Evolutionary conservation across 2,329 filamentous ascomycete species (phyloP), one percentile per base, ranked within the genome.

Genomic region (Phaeosphaeria sp.): DNA sequence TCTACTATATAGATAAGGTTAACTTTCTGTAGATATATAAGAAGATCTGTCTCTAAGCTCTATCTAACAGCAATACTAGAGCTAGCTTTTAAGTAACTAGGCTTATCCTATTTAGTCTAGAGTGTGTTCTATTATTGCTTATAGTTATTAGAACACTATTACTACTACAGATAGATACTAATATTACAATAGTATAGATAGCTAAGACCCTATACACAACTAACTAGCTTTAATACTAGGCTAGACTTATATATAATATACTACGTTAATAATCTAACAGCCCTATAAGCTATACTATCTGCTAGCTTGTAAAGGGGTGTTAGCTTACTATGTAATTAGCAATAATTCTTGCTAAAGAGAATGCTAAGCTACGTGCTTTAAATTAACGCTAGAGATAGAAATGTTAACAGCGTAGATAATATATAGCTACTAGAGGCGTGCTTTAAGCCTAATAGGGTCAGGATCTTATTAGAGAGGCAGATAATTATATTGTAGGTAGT

Each of bases 371-470:
- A 27, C 25, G 25, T 27, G 25, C 25, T 27, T 27, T 27, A 27
- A 27, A 27, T 27, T 27, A 27, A 4, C 9, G 9, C 25, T 27
- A 27, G 25, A 27, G 44, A 39, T 44, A 25, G 17, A 58, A 55
- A 42, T 18, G 46, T 23, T n/a, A 58, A 36, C 22, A 51, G 33
- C 52, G 46, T 36, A 39, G 22, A 51, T 50, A 53, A 50, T 60
- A 60, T 60, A 54, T 60, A 50, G 55, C 59, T 43, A 22, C 15
- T n/a, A 39, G 49, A 61, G 55, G 50, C 13, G 52, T 47, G 48
- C 43, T 58, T 20, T n/a, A 46, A 21, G 56, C 52, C 27, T 15
- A 46, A 18, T n/a, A 46, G 22, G 43, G 43, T 46, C 6, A 46
- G 18, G 21, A 23, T n/a, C 43, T 55, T 30, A 39, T 33, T 42